phyloP scores from a whole-genome alignment of 176 grass and related monocot genomes.

The Rhipidocladum racemiflorum region DNA sequence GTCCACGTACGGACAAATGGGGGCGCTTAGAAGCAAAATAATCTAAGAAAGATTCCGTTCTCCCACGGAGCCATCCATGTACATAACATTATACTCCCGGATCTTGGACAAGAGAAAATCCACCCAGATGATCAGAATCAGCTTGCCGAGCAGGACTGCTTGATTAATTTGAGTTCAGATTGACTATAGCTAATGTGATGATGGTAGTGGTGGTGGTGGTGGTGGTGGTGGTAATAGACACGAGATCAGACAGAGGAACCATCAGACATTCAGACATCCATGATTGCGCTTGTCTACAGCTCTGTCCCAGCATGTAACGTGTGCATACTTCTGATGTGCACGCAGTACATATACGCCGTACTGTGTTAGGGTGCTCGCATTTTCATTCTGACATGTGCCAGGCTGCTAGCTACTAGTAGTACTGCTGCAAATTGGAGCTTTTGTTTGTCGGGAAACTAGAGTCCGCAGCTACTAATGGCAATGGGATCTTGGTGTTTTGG shows the following conservation, averaged over 20 bases:
- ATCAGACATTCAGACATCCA: background rate
- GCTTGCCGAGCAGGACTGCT: background rate
- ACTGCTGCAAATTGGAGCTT: background rate
- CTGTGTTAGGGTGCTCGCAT: background rate
- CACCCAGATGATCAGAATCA: conserved; percentile 13
- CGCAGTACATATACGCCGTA: background rate
- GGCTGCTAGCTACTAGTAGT: too few species aligned
- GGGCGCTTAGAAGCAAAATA: background rate
- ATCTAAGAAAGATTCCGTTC: conserved; percentile 10
- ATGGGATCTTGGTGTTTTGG: background rate
- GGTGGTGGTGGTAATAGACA: background rate
- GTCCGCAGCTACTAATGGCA: background rate
- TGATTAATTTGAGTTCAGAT: background rate
- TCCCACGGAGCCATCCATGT: background rate
- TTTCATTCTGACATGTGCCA: background rate
- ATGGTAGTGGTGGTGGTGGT: background rate
- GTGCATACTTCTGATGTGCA: background rate
- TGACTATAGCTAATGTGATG: background rate
- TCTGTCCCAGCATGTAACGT: background rate
- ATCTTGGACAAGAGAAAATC: conserved; percentile 25
- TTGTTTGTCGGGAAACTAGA: background rate
- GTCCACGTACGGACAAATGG: background rate
- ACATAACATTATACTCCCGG: conserved; percentile 6
- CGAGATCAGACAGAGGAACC: conserved; percentile 7
- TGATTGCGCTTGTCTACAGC: conserved; percentile 6